Percentiles rank a stretch among this genome's conserved stretches.
Evolutionary conservation across 2,329 filamentous ascomycete species (phyloP).

Genomic region (Sporothrix phasma): DNA sequence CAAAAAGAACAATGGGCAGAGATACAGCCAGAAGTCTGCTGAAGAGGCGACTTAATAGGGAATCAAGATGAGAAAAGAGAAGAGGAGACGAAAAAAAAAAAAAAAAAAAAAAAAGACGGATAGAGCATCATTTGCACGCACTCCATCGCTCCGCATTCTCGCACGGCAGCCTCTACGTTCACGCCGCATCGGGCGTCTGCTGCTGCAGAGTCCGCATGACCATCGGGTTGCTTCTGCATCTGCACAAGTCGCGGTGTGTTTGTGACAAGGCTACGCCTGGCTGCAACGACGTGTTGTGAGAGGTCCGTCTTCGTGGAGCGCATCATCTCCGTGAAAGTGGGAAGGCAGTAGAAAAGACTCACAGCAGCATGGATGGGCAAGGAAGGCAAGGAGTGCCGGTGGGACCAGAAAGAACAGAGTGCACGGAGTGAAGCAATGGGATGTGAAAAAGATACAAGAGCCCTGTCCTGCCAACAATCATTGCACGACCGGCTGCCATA

Average conservation of each 20-base stretch:
- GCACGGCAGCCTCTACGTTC: too few relatives aligned
- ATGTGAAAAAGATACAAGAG: neutral
- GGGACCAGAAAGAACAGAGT: neutral
- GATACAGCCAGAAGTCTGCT: neutral
- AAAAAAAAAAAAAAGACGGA: too few relatives aligned
- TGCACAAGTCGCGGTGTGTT: too few relatives aligned
- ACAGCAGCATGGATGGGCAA: neutral
- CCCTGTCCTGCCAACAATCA: neutral
- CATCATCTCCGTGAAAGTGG: neutral
- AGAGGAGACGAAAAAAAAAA: too few relatives aligned
- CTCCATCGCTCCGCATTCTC: too few relatives aligned
- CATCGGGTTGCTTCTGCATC: too few relatives aligned
- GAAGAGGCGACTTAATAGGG: neutral
- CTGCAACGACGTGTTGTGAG: neutral
- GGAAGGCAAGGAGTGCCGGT: neutral
- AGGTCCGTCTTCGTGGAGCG: neutral
- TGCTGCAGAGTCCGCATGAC: neutral
- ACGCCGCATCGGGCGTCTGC: neutral
- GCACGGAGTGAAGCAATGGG: neutral
- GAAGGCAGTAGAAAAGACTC: neutral
- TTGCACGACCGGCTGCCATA: neutral
- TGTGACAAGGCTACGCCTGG: neutral
- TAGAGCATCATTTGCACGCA: too few relatives aligned
- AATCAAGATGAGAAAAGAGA: too few relatives aligned
- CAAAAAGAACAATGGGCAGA: neutral